Evolutionary conservation across 1,284 basidiomycete genomes (phyloP).

Genomic region (Heterobasidion occidentale): DNA sequence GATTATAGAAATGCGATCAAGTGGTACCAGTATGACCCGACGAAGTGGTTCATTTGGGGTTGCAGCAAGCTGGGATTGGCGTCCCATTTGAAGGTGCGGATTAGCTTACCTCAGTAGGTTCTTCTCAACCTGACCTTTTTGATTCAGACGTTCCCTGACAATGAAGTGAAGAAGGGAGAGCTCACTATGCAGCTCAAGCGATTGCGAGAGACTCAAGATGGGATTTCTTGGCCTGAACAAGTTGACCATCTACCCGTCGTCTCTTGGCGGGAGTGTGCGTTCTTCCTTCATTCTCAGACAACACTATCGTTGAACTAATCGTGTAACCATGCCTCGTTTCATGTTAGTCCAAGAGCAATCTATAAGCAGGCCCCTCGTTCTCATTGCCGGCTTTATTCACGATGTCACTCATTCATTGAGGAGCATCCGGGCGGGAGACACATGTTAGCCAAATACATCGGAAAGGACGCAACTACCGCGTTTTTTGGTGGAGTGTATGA

Average conservation of each 20-base stretch:
- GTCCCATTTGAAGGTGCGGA: constrained; percentile 54
- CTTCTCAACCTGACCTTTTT: neutral
- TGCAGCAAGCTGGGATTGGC: constrained; percentile 65
- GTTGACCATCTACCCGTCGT: constrained; percentile 68
- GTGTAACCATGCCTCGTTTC: neutral
- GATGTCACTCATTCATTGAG: constrained; percentile 78
- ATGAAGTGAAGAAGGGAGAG: constrained; percentile 81
- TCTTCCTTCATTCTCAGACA: neutral
- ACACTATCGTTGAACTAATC: neutral
- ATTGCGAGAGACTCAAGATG: constrained; percentile 57
- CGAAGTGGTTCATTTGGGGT: constrained; percentile 78
- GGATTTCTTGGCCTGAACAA: constrained; percentile 62
- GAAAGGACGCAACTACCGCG: constrained; percentile 80
- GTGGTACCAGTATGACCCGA: constrained; percentile 66
- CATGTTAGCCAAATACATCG: constrained; percentile 57
- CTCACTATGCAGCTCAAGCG: constrained; percentile 80
- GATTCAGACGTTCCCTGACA: constrained; percentile 58
- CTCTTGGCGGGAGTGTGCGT: constrained; percentile 74
- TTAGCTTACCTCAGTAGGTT: neutral
- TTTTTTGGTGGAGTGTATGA: constrained; percentile 94
- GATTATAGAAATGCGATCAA: constrained; percentile 72
- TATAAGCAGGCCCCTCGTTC: constrained; percentile 67
- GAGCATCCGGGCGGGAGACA: constrained; percentile 81
- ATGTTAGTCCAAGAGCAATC: constrained; percentile 63
- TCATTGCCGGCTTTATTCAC: constrained; percentile 86